These are phyloP conservation scores for Boletus vinaceobasis DNA, from an alignment of 768 basidiomycete genomes.

Conservation along the genomic window DNA sequence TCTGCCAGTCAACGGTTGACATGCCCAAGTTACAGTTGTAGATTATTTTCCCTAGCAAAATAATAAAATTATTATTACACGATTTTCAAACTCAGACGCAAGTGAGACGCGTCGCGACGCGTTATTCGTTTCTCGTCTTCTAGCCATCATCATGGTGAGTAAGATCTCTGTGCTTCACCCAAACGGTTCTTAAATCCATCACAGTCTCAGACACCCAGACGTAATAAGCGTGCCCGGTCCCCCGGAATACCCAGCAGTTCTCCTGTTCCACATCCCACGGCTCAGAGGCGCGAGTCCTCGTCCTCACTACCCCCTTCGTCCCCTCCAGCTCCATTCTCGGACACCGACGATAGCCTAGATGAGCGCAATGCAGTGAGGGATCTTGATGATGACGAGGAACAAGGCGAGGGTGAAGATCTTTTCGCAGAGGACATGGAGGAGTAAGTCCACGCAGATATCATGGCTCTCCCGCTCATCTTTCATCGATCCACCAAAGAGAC, in stretches of 20 bases:
- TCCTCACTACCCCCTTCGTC: constrained; percentile 86
- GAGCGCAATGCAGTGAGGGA: constrained; percentile 66
- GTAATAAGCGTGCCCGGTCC: constrained; percentile 62
- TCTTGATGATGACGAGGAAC: constrained; percentile 67
- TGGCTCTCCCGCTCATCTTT: constrained; percentile 8
- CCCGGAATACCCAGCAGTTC: constrained; percentile 47
- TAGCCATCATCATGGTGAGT: constrained; percentile 37
- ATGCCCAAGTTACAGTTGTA: constrained; percentile 23
- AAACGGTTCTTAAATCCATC: not conserved
- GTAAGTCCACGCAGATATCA: constrained; percentile 41
- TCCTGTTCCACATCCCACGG: constrained; percentile 42
- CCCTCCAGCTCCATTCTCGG: constrained; percentile 78
- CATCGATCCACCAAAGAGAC: constrained; percentile 48
- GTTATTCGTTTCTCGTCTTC: constrained; percentile 26
- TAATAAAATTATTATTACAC: constrained; percentile 18
- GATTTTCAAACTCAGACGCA: constrained; percentile 44
- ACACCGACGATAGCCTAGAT: constrained; percentile 78
- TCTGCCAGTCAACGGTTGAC: constrained; percentile 47
- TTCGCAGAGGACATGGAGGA: constrained; percentile 76
- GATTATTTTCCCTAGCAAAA: constrained; percentile 3
- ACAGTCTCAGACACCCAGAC: constrained; percentile 45
- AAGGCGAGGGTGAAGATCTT: constrained; percentile 90
- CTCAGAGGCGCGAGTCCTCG: constrained; percentile 53
- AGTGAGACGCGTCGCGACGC: constrained; percentile 45
- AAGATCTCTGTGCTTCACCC: constrained; percentile 2